Evolutionary conservation across 768 basidiomycete species (phyloP).

Genomic region (Agaricus sinodeliciosus): DNA sequence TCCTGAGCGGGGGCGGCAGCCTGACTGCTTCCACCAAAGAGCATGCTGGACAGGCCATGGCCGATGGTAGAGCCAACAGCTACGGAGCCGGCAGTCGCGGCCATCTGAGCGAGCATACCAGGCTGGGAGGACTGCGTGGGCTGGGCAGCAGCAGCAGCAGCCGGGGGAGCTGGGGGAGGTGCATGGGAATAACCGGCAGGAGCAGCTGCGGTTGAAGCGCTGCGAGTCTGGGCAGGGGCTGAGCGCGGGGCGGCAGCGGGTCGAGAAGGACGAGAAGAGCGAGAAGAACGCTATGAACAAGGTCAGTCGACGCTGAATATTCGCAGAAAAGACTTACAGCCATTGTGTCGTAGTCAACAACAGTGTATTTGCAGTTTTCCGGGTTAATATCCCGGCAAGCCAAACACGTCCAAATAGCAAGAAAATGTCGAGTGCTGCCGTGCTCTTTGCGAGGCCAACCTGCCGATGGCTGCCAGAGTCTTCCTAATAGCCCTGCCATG

Average conservation of each 20-base stretch:
- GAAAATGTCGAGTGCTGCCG: not conserved
- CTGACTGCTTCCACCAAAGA: slow-evolving; percentile 66
- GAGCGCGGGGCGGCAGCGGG: slow-evolving; percentile 48
- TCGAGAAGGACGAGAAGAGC: slow-evolving; percentile 51
- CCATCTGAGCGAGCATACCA: slow-evolving; percentile 79
- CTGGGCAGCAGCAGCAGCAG: slow-evolving; percentile 36
- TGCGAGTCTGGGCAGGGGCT: slow-evolving; percentile 35
- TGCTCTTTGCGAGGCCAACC: not conserved
- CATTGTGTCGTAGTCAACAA: slow-evolving; percentile 19
- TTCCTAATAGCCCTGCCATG: not conserved
- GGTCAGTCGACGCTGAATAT: not conserved
- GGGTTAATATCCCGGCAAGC: slow-evolving; percentile 13
- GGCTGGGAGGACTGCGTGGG: slow-evolving; percentile 37
- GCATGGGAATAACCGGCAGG: slow-evolving; percentile 28
- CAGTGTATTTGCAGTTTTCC: slow-evolving; percentile 23
- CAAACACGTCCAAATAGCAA: slow-evolving; percentile 17
- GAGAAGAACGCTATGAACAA: slow-evolving; percentile 60
- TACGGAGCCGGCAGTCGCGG: slow-evolving; percentile 85
- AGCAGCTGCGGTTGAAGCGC: slow-evolving; percentile 44
- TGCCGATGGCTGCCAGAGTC: not conserved
- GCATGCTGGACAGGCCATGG: slow-evolving; percentile 85
- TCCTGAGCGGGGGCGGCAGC: slow-evolving; percentile 39
- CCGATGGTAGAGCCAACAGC: slow-evolving; percentile 85
- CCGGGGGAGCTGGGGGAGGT: slow-evolving; percentile 38
- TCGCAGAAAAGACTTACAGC: slow-evolving; percentile 26